Evolutionary conservation across 768 basidiomycete genomes (phyloP).

Genomic region (Rhodosporidiobolus sp.): DNA sequence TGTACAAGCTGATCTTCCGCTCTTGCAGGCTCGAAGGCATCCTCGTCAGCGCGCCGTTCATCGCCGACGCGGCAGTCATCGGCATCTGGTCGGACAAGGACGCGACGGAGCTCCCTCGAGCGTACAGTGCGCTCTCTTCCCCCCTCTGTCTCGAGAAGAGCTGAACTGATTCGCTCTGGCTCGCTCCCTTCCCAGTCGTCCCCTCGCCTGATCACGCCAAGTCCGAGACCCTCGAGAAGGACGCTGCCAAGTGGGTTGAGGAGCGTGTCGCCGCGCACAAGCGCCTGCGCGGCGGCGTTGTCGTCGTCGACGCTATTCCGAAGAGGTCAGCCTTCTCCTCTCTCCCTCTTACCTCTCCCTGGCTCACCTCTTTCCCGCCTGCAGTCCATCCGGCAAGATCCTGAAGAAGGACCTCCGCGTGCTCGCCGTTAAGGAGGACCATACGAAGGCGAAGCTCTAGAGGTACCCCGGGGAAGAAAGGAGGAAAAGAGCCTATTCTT

Average conservation of each 20-base stretch:
- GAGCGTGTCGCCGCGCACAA: constrained; percentile 38
- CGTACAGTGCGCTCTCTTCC: constrained; percentile 29
- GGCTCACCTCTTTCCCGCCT: neutral
- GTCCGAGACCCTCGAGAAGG: constrained; percentile 9
- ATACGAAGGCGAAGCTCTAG: too few relatives aligned
- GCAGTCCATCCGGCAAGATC: constrained; percentile 82
- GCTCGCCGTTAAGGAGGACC: too few relatives aligned
- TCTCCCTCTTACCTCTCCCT: neutral
- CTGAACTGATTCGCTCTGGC: neutral
- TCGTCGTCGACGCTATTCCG: constrained; percentile 35
- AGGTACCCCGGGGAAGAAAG: too few relatives aligned
- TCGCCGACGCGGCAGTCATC: constrained; percentile 41
- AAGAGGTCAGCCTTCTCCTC: constrained; percentile 49
- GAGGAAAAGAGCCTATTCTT: too few relatives aligned
- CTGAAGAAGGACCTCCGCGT: too few relatives aligned
- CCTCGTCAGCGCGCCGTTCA: constrained; percentile 31
- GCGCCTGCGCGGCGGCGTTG: constrained; percentile 37
- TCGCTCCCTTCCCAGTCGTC: constrained; percentile 1
- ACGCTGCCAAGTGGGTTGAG: constrained; percentile 28
- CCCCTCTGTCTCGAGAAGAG: neutral
- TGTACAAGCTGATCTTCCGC: neutral
- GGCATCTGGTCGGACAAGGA: constrained; percentile 38
- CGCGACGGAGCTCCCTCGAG: constrained; percentile 42
- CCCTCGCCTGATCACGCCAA: constrained; percentile 7
- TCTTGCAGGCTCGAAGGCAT: constrained; percentile 34